Conservation (phyloP, 129 eudicot genomes). For the Pseudognaphalium luteoalbum region DNA sequence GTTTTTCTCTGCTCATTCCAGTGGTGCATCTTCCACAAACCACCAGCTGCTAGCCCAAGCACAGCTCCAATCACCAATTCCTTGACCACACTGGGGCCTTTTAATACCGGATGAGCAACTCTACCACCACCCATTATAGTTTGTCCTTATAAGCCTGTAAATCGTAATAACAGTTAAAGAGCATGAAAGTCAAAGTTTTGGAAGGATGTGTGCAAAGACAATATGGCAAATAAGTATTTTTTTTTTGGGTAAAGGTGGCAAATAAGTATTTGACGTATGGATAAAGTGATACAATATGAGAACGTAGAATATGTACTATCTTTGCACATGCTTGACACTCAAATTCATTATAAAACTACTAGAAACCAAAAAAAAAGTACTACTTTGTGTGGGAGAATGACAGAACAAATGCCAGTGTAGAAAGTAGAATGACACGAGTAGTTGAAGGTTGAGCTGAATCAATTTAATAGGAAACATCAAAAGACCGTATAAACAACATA, state of each 20-base stretch:
- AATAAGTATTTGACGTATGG: neutral
- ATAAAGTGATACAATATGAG: neutral
- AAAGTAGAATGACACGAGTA: neutral
- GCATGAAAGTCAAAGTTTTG: neutral
- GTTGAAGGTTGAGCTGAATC: neutral
- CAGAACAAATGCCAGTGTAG: neutral
- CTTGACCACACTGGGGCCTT: constrained; percentile 51
- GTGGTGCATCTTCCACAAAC: constrained; percentile 55
- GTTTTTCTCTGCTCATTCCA: constrained; percentile 50
- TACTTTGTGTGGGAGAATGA: neutral
- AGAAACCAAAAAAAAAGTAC: neutral
- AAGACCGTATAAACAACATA: neutral
- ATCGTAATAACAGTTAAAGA: constrained; percentile 8
- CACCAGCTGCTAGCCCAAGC: constrained; percentile 46
- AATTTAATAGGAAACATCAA: neutral
- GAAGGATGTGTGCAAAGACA: neutral
- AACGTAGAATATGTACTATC: neutral
- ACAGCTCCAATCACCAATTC: constrained; percentile 42
- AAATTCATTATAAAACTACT: neutral
- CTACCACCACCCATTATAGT: constrained; percentile 44
- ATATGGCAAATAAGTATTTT: neutral
- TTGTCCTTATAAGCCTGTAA: constrained; percentile 17
- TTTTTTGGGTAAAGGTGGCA: too few species aligned
- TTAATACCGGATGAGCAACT: constrained; percentile 45
- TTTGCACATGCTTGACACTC: neutral